A percentile compares a stretch with the other conserved stretches of the same genome.
Evolutionary conservation across 192 early-diverging fungal genomes (phyloP).

Genomic region (Neocallimastix lanati): DNA sequence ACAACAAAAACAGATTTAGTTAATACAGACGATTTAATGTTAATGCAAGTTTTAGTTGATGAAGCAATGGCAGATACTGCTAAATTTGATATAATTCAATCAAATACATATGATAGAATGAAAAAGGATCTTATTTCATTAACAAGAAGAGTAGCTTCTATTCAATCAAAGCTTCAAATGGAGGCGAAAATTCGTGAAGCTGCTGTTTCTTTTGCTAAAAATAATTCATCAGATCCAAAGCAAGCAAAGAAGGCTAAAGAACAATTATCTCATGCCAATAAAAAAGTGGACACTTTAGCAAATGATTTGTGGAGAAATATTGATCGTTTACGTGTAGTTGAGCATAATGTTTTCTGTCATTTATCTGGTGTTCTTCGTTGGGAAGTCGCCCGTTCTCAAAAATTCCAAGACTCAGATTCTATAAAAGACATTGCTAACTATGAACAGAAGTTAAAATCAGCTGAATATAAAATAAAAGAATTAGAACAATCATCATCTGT

Average conservation of each 20-base stretch:
- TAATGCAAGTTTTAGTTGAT: constrained; percentile 11
- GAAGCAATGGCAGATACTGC: constrained; percentile 12
- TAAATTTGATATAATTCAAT: constrained; percentile 8
- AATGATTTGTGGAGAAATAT: constrained; percentile 14
- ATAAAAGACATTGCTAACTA: background rate
- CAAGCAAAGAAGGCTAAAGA: constrained; percentile 8
- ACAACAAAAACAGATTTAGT: background rate
- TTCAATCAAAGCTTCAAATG: constrained; percentile 18
- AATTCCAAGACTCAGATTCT: background rate
- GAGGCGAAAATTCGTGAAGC: constrained; percentile 21
- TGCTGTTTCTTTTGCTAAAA: constrained; percentile 11
- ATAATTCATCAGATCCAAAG: constrained; percentile 3
- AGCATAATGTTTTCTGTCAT: constrained; percentile 22
- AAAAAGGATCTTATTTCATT: constrained; percentile 13
- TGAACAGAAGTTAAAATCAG: constrained; percentile 10
- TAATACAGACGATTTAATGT: background rate
- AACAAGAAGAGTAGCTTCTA: constrained; percentile 4
- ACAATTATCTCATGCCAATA: constrained; percentile 11
- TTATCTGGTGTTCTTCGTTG: constrained; percentile 14
- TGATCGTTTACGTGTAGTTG: constrained; percentile 13
- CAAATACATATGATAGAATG: constrained; percentile 15
- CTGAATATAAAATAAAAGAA: constrained; percentile 18
- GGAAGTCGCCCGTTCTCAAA: constrained; percentile 1
- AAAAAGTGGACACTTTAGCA: constrained; percentile 17
- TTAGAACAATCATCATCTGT: constrained; percentile 13